Percentiles rank a stretch among this genome's conserved stretches.
These are phyloP conservation scores for Stagonosporopsis chrysanthemi DNA, from an alignment of 2,329 filamentous ascomycete species.

Conservation along the genomic window DNA sequence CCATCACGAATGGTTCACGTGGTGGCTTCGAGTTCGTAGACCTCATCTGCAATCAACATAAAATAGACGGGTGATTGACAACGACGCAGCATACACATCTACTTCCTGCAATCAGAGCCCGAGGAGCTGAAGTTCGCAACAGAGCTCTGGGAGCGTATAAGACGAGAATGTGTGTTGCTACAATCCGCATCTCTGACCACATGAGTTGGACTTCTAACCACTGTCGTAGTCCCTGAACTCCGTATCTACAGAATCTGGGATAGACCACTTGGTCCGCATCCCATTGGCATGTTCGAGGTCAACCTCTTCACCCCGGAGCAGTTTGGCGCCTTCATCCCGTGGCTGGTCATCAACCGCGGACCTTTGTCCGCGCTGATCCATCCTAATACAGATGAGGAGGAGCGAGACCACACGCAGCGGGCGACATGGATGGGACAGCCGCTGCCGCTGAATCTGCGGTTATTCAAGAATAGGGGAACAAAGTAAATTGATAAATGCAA, in stretches of 20 bases:
- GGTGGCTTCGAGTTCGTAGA: slow-evolving; percentile 73
- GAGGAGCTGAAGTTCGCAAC: slow-evolving; percentile 71
- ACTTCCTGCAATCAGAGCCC: slow-evolving; percentile 71
- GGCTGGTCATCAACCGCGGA: slow-evolving; percentile 82
- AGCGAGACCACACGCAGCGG: slow-evolving; percentile 70
- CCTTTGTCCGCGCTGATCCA: slow-evolving; percentile 81
- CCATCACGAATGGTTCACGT: slow-evolving; percentile 69
- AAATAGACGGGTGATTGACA: background rate
- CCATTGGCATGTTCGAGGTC: slow-evolving; percentile 89
- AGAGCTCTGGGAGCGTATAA: slow-evolving; percentile 78
- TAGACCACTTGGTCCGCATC: slow-evolving; percentile 80
- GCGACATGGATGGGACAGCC: slow-evolving; percentile 79
- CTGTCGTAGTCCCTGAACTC: slow-evolving; percentile 75
- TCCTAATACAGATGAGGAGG: slow-evolving; percentile 75
- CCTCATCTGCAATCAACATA: no score
- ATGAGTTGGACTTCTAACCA: background rate
- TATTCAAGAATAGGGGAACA: slow-evolving; percentile 53
- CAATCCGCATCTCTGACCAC: background rate
- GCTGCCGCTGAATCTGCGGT: slow-evolving; percentile 65
- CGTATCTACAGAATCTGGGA: slow-evolving; percentile 83
- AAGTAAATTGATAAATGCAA: background rate
- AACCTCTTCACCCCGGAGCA: slow-evolving; percentile 85
- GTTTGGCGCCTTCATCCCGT: slow-evolving; percentile 87
- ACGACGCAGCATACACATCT: slow-evolving; percentile 71
- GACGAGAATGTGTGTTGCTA: slow-evolving; percentile 72